These are phyloP conservation scores for Bassia scoparia DNA, from an alignment of 148 eudicot genomes.

Conservation along the genomic window DNA sequence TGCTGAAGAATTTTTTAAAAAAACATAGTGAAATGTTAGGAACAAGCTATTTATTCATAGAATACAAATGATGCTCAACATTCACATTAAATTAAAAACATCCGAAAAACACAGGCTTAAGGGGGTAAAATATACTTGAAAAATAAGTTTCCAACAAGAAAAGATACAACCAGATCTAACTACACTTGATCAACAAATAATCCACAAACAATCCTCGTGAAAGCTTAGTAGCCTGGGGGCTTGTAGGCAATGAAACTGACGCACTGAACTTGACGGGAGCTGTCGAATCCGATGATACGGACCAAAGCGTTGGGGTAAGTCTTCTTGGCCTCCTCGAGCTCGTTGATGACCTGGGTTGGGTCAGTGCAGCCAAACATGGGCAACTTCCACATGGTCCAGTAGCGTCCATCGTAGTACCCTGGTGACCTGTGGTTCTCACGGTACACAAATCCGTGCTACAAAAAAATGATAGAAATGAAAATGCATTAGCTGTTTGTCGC, in stretches of 20 bases:
- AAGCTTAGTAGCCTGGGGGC: conserved; percentile 30
- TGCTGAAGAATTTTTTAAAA: background rate
- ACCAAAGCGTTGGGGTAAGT: conserved; percentile 45
- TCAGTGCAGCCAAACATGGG: conserved; percentile 81
- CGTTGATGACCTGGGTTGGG: conserved; percentile 43
- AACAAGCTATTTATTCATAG: conserved; percentile 18
- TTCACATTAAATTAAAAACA: conserved; percentile 15
- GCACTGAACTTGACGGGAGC: conserved; percentile 59
- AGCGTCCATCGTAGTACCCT: conserved; percentile 84
- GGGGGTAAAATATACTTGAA: background rate
- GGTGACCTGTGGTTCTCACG: conserved; percentile 59
- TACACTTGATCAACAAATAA: conserved; percentile 18
- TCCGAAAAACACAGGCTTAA: conserved; percentile 10
- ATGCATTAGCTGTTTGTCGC: background rate
- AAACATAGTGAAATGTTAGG: background rate
- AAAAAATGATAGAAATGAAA: background rate
- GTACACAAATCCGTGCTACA: conserved; percentile 46
- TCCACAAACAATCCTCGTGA: background rate
- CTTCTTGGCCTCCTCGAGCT: conserved; percentile 43
- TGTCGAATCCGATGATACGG: conserved; percentile 79
- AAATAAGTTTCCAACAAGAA: conserved; percentile 5
- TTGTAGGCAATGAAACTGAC: conserved; percentile 62
- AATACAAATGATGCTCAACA: conserved; percentile 7
- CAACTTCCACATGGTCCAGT: conserved; percentile 95
- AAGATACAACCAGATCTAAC: conserved; percentile 1